These are phyloP conservation scores for Balakata baccata DNA, from an alignment of 345 rosid genomes.

Conservation along the genomic window DNA sequence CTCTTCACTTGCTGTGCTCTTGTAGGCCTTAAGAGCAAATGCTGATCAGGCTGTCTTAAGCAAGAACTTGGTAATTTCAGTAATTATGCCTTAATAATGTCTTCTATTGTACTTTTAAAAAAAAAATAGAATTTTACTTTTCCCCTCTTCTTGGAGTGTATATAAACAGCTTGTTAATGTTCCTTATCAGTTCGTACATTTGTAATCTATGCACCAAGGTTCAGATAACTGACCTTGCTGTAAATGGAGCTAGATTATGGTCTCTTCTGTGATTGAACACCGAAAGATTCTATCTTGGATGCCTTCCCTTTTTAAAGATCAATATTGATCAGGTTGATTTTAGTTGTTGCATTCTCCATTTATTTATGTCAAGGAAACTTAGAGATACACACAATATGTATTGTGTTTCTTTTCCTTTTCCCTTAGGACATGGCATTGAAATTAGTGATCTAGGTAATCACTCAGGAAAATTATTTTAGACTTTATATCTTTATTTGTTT, in stretches of 20 bases:
- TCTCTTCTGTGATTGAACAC: background rate
- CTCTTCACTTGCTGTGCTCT: background rate
- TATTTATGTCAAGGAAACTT: background rate
- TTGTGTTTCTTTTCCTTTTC: background rate
- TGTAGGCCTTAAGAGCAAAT: conserved; percentile 50
- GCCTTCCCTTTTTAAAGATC: background rate
- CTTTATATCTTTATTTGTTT: background rate
- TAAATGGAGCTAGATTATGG: background rate
- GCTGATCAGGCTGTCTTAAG: conserved; percentile 73
- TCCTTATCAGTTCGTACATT: background rate
- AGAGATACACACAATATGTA: too few species aligned
- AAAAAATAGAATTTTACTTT: too few species aligned
- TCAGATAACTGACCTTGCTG: background rate
- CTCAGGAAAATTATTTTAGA: too few species aligned
- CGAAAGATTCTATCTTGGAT: background rate
- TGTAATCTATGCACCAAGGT: background rate
- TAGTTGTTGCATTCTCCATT: background rate
- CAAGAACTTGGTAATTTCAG: conserved; percentile 64
- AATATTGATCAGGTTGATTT: background rate
- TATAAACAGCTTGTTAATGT: background rate
- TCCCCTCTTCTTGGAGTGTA: background rate
- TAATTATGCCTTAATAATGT: background rate
- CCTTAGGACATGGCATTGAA: too few species aligned
- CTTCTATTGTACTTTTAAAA: background rate
- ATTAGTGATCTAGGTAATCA: too few species aligned